Base-by-base conservation (phyloP, 345 rosid genomes). In the Gossypium turneri region DNA sequence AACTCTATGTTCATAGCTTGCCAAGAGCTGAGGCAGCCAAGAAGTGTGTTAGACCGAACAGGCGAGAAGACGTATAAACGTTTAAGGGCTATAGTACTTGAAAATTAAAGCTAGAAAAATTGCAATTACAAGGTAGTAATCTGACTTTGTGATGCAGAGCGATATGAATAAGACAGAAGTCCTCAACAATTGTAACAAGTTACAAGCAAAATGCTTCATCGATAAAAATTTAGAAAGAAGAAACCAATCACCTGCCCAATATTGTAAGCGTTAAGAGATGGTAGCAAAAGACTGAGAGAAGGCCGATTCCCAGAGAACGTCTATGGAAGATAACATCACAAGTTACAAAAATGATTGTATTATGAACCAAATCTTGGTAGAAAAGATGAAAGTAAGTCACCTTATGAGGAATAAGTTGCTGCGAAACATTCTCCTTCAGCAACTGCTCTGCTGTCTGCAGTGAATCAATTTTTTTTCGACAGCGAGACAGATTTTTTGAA, bases 1-100 rank as follows among this genome's bases (percentile, higher is more conserved):
- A 64, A 95, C 86, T 88, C 97, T 88, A 84, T 93, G 99, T 81
- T 95, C 98, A 75, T 93, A 93, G 75, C 93, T 89, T 44, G 97
- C 96, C 84, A 95, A 75, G 81, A 95, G 83, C 97, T 91, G 91
- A 71, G 77, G 76, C 63, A 58, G 25, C 70, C 55, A 60, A 24
- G n/a, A 19, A 51, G n/a, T 5, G 16, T 67, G 55, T 60, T 64
- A 75, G 69, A 59, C 9, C 20, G 17, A n/a, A 69, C 10, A 47
- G n/a, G 38, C 66, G 67, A 22, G 41, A 61, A 59, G 5, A 50
- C 20, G 24, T 19, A 55, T 34, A 38, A 38, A 2, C 12, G 41
- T 12, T 20, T 6, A n/a, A 17, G 73, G 55, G 29, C 25, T 10
- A 20, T 20, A n/a, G 73, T 62, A 29, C 12, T 51, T 50, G 45